These are phyloP conservation scores for Mucor plumbeus DNA, from an alignment of 371 early-diverging fungal species.

Conservation along the genomic window DNA sequence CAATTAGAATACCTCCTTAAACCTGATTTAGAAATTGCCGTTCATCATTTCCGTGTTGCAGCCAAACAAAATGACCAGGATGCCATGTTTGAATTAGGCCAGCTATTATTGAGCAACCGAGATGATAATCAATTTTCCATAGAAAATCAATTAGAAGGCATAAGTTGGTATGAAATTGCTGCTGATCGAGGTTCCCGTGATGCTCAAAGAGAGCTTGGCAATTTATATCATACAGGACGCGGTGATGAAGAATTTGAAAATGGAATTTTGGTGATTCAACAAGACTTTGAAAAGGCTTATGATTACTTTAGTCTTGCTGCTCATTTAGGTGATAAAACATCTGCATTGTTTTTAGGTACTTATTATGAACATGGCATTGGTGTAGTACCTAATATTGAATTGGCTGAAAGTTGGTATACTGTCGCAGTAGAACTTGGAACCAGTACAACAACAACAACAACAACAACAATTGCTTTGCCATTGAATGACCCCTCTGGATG, in stretches of 20 bases:
- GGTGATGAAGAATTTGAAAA: conserved; percentile 2
- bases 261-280: conserved; percentile 16
- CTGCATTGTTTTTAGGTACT: conserved; percentile 42
- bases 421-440: conserved; percentile 29
- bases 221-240: conserved; percentile 38
- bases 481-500: conserved; percentile 26
- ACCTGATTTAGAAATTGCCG: conserved; percentile 27
- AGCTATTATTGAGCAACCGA: conserved; percentile 19
- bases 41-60: conserved; percentile 35
- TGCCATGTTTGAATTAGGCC: conserved; percentile 48
- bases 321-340: conserved; percentile 37
- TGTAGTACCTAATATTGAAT: conserved; percentile 23
- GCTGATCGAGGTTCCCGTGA: conserved; percentile 36
- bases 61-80: conserved; percentile 37
- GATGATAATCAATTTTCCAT: conserved; percentile 12
- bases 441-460: not conserved
- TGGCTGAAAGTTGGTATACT: conserved; percentile 39
- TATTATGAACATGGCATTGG: conserved; percentile 47
- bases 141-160: conserved; percentile 24
- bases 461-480: conserved; percentile 3
- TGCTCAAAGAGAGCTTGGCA: conserved; percentile 40
- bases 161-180: conserved; percentile 36
- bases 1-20: conserved; percentile 10
- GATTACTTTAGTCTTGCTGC: conserved; percentile 43
- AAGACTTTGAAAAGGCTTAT: conserved; percentile 39